Percentiles rank a stretch among this genome's conserved stretches.
Conservation (phyloP, 176 grass and related monocot genomes). For the Lolium perenne region DNA sequence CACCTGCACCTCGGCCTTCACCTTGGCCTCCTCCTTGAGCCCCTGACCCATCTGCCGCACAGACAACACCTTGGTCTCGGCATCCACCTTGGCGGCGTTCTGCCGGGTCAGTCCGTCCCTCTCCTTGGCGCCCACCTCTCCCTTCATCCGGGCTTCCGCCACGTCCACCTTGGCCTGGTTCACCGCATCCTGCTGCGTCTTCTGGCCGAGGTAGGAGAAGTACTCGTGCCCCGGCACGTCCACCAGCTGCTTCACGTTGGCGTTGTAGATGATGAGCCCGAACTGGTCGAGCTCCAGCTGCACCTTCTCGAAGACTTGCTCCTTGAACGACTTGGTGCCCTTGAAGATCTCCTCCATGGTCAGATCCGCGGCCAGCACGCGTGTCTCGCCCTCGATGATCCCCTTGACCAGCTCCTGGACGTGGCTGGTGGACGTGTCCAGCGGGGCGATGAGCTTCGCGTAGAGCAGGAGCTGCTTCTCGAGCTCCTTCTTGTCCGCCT, state of each 20-base stretch:
- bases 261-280: conserved; percentile 86
- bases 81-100: conserved; percentile 66
- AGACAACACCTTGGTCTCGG: conserved; percentile 60
- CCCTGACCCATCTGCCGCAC: conserved; percentile 61
- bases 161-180: conserved; percentile 85
- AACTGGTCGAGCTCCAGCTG: conserved; percentile 87
- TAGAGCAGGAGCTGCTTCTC: conserved; percentile 63
- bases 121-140: conserved; percentile 61
- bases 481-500: neutral
- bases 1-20: conserved; percentile 63
- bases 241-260: conserved; percentile 84
- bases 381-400: conserved; percentile 84
- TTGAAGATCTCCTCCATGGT: conserved; percentile 82
- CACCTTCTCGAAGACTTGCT: conserved; percentile 71
- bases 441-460: conserved; percentile 74
- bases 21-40: conserved; percentile 61
- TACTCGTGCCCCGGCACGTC: conserved; percentile 81
- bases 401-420: conserved; percentile 77
- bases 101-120: conserved; percentile 55
- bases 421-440: conserved; percentile 69
- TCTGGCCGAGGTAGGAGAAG: conserved; percentile 80
- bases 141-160: conserved; percentile 64
- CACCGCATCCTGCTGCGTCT: conserved; percentile 74
- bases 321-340: conserved; percentile 71
- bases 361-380: conserved; percentile 70